Conservation (phyloP, 257 asterid genomes). For the Solanum neorickii region DNA sequence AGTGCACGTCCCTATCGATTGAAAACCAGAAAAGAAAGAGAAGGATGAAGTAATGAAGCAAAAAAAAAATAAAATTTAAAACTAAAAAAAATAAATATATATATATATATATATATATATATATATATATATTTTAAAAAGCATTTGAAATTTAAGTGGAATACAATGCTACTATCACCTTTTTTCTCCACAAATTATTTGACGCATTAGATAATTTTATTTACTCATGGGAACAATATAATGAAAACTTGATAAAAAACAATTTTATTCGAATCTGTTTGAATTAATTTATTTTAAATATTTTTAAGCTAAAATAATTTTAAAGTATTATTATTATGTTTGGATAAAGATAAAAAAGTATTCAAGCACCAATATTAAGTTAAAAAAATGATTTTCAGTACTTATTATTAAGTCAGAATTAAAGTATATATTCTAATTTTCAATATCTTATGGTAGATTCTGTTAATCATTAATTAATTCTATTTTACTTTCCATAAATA, state of each 20-base stretch:
- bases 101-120: too few species aligned
- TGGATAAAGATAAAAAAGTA: neutral
- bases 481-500: neutral
- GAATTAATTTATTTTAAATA: too few species aligned
- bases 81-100: too few species aligned
- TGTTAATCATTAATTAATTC: neutral
- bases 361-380: too few species aligned
- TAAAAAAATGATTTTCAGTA: too few species aligned
- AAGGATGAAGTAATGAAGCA: neutral
- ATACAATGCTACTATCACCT: neutral
- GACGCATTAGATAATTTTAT: neutral
- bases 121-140: too few species aligned
- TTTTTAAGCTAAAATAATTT: too few species aligned
- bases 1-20: neutral
- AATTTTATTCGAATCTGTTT: too few species aligned
- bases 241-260: neutral
- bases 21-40: neutral
- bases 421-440: too few species aligned
- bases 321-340: too few species aligned
- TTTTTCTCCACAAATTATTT: neutral
- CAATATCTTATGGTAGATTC: too few species aligned
- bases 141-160: neutral
- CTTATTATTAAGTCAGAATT: too few species aligned
- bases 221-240: neutral
- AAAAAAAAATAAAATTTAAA: neutral